These are phyloP conservation scores for Dryadomyces quercus-mongolicae DNA, from an alignment of 2,329 filamentous ascomycete genomes.

Conservation along the genomic window DNA sequence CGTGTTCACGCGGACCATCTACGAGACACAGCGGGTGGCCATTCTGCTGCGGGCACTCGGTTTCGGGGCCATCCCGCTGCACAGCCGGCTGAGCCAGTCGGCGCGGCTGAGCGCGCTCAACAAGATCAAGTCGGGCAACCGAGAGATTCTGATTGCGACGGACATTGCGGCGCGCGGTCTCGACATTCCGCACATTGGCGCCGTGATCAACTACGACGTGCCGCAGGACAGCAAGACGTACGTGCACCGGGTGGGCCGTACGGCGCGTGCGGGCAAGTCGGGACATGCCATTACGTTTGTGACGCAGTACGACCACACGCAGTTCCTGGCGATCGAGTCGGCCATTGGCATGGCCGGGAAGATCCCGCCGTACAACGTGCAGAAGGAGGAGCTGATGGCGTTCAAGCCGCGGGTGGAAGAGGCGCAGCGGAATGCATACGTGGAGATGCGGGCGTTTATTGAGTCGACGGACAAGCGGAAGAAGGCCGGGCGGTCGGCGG, in stretches of 20 bases:
- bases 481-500: conserved; percentile 33
- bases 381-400: conserved; percentile 77
- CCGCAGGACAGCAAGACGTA: conserved; percentile 82
- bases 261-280: conserved; percentile 73
- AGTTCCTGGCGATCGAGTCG: conserved; percentile 70
- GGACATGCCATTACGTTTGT: conserved; percentile 72
- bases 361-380: conserved; percentile 53
- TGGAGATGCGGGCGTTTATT: conserved; percentile 69
- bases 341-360: conserved; percentile 59
- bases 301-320: conserved; percentile 78
- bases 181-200: conserved; percentile 82
- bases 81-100: conserved; percentile 84
- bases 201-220: conserved; percentile 77
- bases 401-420: conserved; percentile 69
- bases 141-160: conserved; percentile 82
- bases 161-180: conserved; percentile 90
- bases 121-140: conserved; percentile 73
- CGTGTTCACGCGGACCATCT: conserved; percentile 84
- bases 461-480: conserved; percentile 47
- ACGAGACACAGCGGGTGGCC: conserved; percentile 76
- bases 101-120: conserved; percentile 75
- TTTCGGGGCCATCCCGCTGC: conserved; percentile 82
- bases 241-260: conserved; percentile 79
- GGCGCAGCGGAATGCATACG: conserved; percentile 67
- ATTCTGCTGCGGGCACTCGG: conserved; percentile 75